phyloP scores from a whole-genome alignment of 441 rosid species.

The Viola pubescens region DNA sequence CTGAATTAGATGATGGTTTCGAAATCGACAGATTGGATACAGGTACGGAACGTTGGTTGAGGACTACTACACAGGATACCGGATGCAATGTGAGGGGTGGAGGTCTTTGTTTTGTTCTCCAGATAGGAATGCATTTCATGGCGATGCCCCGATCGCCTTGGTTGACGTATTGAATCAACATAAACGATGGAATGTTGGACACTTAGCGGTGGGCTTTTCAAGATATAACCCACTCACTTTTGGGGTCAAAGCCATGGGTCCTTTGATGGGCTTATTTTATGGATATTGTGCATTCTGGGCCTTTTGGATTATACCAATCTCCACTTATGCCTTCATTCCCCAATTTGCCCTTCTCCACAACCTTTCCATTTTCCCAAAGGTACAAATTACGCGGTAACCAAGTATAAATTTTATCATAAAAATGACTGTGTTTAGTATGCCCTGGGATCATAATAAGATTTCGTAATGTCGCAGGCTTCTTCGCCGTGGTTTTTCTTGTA shows the following conservation, averaged over 20 bases:
- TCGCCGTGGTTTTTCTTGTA: conserved; percentile 48
- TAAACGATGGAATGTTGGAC: conserved; percentile 60
- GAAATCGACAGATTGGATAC: conserved; percentile 45
- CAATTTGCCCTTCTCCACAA: conserved; percentile 49
- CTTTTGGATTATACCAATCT: conserved; percentile 36
- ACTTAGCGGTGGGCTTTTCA: conserved; percentile 39
- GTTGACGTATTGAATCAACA: conserved; percentile 41
- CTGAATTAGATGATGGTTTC: not conserved
- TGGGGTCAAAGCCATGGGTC: conserved; percentile 34
- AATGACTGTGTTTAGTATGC: not conserved
- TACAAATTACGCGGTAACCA: conserved; percentile 6
- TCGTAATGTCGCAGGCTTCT: conserved; percentile 26
- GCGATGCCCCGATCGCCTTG: conserved; percentile 39
- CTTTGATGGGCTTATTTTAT: conserved; percentile 37
- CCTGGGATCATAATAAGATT: not conserved
- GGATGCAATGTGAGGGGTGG: conserved; percentile 67
- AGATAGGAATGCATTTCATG: conserved; percentile 43
- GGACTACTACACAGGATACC: conserved; percentile 56
- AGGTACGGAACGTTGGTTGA: conserved; percentile 72
- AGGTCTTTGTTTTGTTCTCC: conserved; percentile 50
- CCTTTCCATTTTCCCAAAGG: conserved; percentile 46
- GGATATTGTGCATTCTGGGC: conserved; percentile 37
- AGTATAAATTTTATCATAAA: not conserved
- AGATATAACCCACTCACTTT: conserved; percentile 35
- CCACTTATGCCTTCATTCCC: conserved; percentile 49